Evolutionary conservation across 352 stramenopile species (phyloP).

Genomic region (Elongisporangium anandrum): DNA sequence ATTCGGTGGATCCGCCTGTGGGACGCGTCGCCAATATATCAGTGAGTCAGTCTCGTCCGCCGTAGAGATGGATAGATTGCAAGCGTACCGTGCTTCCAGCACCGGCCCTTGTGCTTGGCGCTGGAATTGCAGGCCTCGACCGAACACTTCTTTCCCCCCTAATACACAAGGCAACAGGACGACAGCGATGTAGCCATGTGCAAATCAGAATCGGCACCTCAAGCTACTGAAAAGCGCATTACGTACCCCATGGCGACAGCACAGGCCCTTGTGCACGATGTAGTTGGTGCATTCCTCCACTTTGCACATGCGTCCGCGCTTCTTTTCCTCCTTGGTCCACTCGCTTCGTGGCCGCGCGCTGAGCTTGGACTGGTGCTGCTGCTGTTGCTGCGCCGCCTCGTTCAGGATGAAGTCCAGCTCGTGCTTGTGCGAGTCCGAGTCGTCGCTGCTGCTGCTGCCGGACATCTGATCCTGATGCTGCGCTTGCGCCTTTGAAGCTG

Average conservation of each 20-base stretch:
- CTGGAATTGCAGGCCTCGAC: conserved; percentile 20
- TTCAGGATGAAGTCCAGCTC: too few relatives aligned
- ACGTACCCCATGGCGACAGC: conserved; percentile 32
- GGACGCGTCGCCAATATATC: background rate
- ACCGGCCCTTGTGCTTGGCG: conserved; percentile 21
- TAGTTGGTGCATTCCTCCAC: conserved; percentile 40
- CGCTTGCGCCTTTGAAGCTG: too few relatives aligned
- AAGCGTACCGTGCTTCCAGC: conserved; percentile 17
- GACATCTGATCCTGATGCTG: too few relatives aligned
- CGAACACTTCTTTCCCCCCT: conserved; percentile 37
- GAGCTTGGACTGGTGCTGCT: too few relatives aligned
- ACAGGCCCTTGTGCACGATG: conserved; percentile 40
- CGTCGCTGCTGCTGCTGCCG: too few relatives aligned
- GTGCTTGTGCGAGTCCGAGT: too few relatives aligned
- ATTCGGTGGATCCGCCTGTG: conserved; percentile 14
- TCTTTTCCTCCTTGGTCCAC: conserved; percentile 28
- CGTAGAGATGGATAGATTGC: background rate
- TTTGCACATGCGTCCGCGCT: conserved; percentile 26
- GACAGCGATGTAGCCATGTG: background rate
- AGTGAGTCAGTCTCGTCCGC: background rate
- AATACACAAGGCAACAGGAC: background rate
- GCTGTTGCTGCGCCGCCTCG: too few relatives aligned
- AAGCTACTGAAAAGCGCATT: background rate
- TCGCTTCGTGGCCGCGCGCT: too few relatives aligned
- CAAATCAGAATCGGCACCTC: background rate